phyloP scores from a whole-genome alignment of 2,329 filamentous ascomycete genomes.

The Rutstroemia sp. region DNA sequence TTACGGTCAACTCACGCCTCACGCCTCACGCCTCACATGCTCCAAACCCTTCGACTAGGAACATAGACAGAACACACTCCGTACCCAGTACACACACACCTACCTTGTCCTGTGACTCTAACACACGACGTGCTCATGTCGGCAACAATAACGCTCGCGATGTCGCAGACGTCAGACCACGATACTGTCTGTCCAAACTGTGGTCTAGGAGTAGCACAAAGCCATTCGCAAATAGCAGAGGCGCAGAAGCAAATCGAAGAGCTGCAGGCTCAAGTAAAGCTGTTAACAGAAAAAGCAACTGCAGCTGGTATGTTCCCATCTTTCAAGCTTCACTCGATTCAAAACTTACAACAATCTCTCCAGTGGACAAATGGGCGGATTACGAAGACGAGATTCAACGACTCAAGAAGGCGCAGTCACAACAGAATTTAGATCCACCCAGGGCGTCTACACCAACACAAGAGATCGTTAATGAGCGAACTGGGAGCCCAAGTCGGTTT shows the following conservation, averaged over 20 bases:
- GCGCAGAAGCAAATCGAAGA: conserved; percentile 58
- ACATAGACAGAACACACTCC: neutral
- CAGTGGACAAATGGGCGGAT: conserved; percentile 61
- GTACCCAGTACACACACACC: neutral
- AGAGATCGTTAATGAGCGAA: conserved; percentile 28
- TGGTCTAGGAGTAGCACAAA: conserved; percentile 21
- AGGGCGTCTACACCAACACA: conserved; percentile 6
- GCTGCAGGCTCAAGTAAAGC: conserved; percentile 61
- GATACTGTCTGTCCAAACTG: conserved; percentile 27
- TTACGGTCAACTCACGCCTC: neutral
- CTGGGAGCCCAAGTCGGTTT: conserved; percentile 21
- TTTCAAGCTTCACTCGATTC: neutral
- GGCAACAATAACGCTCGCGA: conserved; percentile 27
- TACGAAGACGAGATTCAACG: conserved; percentile 70
- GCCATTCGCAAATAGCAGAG: conserved; percentile 21
- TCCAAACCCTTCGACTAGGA: neutral
- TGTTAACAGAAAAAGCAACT: conserved; percentile 64
- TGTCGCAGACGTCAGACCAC: conserved; percentile 16
- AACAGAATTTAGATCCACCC: conserved; percentile 8
- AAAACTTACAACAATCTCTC: conserved; percentile 17
- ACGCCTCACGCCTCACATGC: neutral
- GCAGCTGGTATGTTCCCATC: conserved; percentile 42
- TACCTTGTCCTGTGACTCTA: conserved; percentile 14
- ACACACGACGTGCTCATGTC: conserved; percentile 20
- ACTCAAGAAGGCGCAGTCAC: conserved; percentile 39